phyloP scores from a whole-genome alignment of 2,329 filamentous ascomycete species.

The Trichoderma atrobrunneum region DNA sequence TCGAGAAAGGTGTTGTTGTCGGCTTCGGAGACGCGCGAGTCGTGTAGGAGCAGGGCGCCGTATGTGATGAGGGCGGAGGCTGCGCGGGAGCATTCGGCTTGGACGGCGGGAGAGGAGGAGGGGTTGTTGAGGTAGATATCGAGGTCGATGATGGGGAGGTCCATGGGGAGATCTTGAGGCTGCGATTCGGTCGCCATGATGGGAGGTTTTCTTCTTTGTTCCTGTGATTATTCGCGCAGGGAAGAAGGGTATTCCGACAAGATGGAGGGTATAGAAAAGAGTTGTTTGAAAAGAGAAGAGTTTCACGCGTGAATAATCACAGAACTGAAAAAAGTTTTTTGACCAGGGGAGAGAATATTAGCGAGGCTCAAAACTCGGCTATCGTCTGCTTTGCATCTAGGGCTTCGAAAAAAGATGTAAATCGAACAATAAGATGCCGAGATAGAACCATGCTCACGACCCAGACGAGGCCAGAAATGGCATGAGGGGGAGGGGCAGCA shows the following conservation, averaged over 20 bases:
- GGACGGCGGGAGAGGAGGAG: conserved; percentile 42
- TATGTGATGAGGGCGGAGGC: conserved; percentile 58
- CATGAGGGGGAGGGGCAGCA: conserved; percentile 10
- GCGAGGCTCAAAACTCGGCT: neutral
- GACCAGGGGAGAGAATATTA: neutral
- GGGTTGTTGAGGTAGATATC: conserved; percentile 52
- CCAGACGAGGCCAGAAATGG: neutral
- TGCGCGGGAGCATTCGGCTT: conserved; percentile 52
- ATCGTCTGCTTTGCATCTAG: neutral
- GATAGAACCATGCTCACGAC: neutral
- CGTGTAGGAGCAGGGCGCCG: conserved; percentile 58
- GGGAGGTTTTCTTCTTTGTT: neutral
- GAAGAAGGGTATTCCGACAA: neutral
- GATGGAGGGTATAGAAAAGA: neutral
- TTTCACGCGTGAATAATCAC: neutral
- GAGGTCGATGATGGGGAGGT: conserved; percentile 58
- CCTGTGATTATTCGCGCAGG: neutral
- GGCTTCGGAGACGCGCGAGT: conserved; percentile 54
- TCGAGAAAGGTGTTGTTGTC: conserved; percentile 59
- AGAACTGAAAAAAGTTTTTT: neutral
- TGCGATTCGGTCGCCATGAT: conserved; percentile 16
- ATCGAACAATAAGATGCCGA: neutral
- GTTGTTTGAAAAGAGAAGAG: neutral
- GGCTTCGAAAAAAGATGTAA: neutral
- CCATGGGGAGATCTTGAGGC: conserved; percentile 40